Percentiles rank a stretch among this genome's conserved stretches.
Conservation (phyloP, 768 basidiomycete genomes). For the Suillus paluster region DNA sequence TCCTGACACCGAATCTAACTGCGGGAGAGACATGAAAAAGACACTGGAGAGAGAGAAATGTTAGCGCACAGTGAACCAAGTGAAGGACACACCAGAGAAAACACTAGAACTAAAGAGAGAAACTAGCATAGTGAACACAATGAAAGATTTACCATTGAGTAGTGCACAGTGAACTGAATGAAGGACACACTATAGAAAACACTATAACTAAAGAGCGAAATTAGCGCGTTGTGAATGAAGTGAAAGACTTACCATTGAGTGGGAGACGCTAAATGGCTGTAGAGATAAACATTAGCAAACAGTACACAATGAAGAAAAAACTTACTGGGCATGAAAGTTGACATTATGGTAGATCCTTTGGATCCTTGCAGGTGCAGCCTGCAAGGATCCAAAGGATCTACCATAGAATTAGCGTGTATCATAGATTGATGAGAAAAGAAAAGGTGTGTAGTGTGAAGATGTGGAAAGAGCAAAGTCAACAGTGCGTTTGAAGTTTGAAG, state of each 20-base stretch:
- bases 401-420: neutral
- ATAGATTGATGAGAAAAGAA: neutral
- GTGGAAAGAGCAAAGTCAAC: neutral
- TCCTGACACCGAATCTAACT: neutral
- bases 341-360: slow-evolving; percentile 2
- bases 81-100: no score
- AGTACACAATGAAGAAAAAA: neutral
- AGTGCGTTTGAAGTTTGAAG: neutral
- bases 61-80: neutral
- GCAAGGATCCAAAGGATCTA: neutral
- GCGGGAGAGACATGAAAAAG: neutral
- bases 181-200: neutral
- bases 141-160: neutral
- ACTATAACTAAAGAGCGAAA: neutral
- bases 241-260: neutral
- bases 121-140: no score
- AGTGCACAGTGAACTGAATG: neutral
- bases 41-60: neutral
- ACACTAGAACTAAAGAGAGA: no score
- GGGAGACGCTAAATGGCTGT: neutral
- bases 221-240: neutral
- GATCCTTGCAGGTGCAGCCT: slow-evolving; percentile 4
- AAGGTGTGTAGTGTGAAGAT: neutral
- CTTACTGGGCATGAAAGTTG: neutral
- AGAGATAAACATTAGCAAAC: slow-evolving; percentile 1